Conservation (phyloP, 2,329 filamentous ascomycete genomes). For the Talaromyces sp. region DNA sequence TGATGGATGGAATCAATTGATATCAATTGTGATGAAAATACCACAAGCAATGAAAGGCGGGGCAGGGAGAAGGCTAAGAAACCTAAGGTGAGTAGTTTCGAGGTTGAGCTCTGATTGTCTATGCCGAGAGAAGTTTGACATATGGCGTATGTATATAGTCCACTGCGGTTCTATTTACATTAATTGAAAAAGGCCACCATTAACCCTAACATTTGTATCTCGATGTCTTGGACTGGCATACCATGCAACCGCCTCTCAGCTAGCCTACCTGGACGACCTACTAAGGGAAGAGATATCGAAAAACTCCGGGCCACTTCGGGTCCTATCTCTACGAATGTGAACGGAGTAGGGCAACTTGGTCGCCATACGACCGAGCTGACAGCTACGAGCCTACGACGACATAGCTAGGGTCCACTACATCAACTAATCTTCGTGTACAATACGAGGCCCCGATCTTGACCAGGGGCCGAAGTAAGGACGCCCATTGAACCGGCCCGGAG, state of each 20-base stretch:
- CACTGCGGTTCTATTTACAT: background rate
- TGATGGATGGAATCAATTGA: background rate
- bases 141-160: background rate
- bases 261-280: background rate
- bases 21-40: background rate
- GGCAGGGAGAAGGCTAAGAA: background rate
- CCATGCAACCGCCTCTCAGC: background rate
- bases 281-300: background rate
- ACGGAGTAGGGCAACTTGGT: background rate
- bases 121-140: background rate
- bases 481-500: background rate
- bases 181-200: background rate
- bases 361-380: background rate
- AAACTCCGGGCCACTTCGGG: background rate
- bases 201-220: background rate
- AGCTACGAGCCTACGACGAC: background rate
- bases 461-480: background rate
- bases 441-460: background rate
- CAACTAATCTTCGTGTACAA: background rate
- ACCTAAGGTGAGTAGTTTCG: background rate
- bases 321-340: slow-evolving; percentile 2
- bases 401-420: background rate
- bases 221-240: background rate
- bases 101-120: background rate
- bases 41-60: background rate